These are phyloP conservation scores for Cardiospermum halicacabum DNA, from an alignment of 345 rosid species.

Conservation along the genomic window DNA sequence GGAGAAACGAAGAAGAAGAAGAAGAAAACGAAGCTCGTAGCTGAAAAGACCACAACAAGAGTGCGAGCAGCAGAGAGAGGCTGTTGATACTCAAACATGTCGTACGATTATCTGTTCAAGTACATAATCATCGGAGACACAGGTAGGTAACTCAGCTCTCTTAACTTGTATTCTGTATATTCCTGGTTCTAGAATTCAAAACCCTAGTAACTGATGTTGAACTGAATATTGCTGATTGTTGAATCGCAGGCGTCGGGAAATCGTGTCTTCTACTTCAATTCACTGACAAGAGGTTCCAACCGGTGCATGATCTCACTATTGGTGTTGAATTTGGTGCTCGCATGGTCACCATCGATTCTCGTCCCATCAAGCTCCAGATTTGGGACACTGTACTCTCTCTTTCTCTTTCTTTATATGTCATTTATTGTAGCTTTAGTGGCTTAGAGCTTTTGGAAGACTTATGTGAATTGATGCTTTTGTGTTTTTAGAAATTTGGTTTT, in stretches of 20 bases:
- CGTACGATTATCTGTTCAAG: slow-evolving; percentile 73
- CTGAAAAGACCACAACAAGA: too few relatives aligned
- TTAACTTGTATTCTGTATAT: too few relatives aligned
- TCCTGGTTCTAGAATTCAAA: background rate
- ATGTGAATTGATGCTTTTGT: too few relatives aligned
- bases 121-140: slow-evolving; percentile 67
- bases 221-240: too few relatives aligned
- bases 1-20: too few relatives aligned
- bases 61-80: too few relatives aligned
- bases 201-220: background rate
- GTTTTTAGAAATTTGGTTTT: too few relatives aligned
- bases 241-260: slow-evolving; percentile 55
- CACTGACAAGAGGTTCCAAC: slow-evolving; percentile 77
- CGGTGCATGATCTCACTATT: slow-evolving; percentile 68
- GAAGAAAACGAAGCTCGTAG: too few relatives aligned
- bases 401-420: background rate
- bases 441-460: too few relatives aligned
- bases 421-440: too few relatives aligned
- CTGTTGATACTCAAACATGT: slow-evolving; percentile 24
- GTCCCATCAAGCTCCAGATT: slow-evolving; percentile 66
- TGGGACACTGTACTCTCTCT: slow-evolving; percentile 53
- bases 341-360: slow-evolving; percentile 57
- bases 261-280: slow-evolving; percentile 67
- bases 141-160: slow-evolving; percentile 29
- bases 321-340: slow-evolving; percentile 81